Evolutionary conservation across 345 rosid genomes (phyloP).

Genomic region (Acer campestre): DNA sequence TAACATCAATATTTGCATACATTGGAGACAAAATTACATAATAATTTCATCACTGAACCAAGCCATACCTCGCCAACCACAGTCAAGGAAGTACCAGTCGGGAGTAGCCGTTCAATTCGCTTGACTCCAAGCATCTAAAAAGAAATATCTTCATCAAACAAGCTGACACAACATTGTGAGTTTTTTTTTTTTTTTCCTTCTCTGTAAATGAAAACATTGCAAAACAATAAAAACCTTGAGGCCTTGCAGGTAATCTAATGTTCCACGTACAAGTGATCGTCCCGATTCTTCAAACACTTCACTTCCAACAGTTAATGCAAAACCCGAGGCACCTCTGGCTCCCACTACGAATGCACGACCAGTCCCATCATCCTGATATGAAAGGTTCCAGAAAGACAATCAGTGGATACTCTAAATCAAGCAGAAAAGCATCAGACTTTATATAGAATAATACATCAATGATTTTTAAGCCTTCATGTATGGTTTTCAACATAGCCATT

Average conservation of each 20-base stretch:
- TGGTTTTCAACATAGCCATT: conserved; percentile 3
- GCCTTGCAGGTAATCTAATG: conserved; percentile 92
- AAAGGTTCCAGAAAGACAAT: conserved; percentile 3
- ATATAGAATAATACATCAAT: conserved; percentile 6
- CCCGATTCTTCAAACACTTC: conserved; percentile 95
- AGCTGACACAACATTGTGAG: conserved; percentile 2
- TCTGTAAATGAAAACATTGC: not conserved
- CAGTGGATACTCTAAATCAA: not conserved
- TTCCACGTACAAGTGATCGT: conserved; percentile 92
- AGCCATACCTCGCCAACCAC: conserved; percentile 89
- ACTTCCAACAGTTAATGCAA: conserved; percentile 62
- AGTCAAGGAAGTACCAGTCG: conserved; percentile 89
- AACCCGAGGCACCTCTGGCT: conserved; percentile 73
- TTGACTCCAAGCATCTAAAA: conserved; percentile 97
- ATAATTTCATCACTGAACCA: conserved; percentile 2
- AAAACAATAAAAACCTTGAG: conserved; percentile 63
- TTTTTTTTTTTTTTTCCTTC: too few species aligned
- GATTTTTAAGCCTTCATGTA: conserved; percentile 9
- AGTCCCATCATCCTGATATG: conserved; percentile 78
- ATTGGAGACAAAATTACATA: not conserved
- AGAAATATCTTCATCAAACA: conserved; percentile 21
- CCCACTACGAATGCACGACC: conserved; percentile 71
- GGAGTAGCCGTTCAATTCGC: conserved; percentile 88
- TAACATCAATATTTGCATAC: not conserved
- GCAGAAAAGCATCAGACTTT: conserved; percentile 1